Base-by-base conservation (phyloP, 1,284 basidiomycete genomes). In the Exsudoporus floridanus region DNA sequence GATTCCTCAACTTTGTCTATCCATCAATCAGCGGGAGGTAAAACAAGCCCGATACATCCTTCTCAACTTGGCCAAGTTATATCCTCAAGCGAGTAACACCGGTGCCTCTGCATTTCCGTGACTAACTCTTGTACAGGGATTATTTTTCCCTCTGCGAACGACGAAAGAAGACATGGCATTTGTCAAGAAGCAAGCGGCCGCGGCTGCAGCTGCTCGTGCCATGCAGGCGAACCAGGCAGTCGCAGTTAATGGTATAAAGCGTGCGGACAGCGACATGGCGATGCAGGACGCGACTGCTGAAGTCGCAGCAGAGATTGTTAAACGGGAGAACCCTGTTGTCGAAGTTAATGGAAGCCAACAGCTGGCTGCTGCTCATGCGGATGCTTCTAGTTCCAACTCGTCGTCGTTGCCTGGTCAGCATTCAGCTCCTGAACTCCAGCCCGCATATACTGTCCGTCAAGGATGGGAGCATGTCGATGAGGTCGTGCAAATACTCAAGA, bases 71-170 rank as follows among this genome's bases (percentile, higher is more conserved):
- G 95, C 96, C 36, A 94, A 96, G 72, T 78, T 86, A 56, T 97
- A 88, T 74, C 97, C 98, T 31, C 97, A 98, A 80, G 94, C 88
- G 61, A 58, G 81, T 74, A 37, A 14, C n/a, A 4, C 1, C 7
- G 4, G 27, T 40, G 1, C 10, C 16, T 21, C n/a, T 0, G 34
- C 18, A 54, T 36, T 45, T 52, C 43, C 46, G 36, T 53, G 30
- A 58, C 60, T 53, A 27, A 63, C 49, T 35, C 46, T 46, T 49
- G 37, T 63, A 30, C 50, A 98, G 93, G 94, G 94, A 3, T 74
- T 99, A 27, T 99, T 98, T 77, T 99, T 97, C 78, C 90, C 92
- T 56, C 73, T 99, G 38, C 89, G 98, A 27, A 96, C 95, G 1
- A 89, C 88, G 12, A 86, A 89, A 55, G 96, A 99, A 68, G 97